Evolutionary conservation across 1,284 basidiomycete species (phyloP).

Genomic region (Thecaphora thlaspeos): DNA sequence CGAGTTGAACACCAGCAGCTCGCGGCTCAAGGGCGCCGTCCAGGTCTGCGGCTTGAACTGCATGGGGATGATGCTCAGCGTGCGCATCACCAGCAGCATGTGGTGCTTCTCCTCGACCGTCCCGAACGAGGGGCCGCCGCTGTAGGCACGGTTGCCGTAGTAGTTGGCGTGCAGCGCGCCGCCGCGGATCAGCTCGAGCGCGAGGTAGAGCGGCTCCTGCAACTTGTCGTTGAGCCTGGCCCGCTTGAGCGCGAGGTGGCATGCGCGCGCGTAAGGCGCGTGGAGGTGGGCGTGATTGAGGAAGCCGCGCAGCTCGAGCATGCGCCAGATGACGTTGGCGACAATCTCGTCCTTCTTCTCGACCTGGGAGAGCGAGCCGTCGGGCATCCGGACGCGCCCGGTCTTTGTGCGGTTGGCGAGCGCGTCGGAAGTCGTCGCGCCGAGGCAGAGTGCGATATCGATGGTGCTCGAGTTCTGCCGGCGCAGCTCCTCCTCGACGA

Average conservation of each 20-base stretch:
- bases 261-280: conserved; percentile 78
- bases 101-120: conserved; percentile 64
- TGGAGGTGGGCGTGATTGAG: conserved; percentile 82
- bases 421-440: conserved; percentile 67
- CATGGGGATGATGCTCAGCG: conserved; percentile 86
- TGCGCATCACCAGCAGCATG: conserved; percentile 93
- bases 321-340: conserved; percentile 96
- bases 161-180: conserved; percentile 91
- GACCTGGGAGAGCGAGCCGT: conserved; percentile 59
- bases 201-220: conserved; percentile 90
- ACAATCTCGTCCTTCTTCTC: conserved; percentile 99
- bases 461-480: conserved; percentile 97
- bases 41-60: conserved; percentile 68
- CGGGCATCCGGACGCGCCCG: conserved; percentile 23
- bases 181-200: conserved; percentile 81
- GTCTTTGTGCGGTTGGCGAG: conserved; percentile 48
- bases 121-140: conserved; percentile 92
- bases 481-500: conserved; percentile 90
- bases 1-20: conserved; percentile 95
- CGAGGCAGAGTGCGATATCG: conserved; percentile 90
- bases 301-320: conserved; percentile 94
- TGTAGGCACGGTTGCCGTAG: conserved; percentile 83
- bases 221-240: conserved; percentile 93
- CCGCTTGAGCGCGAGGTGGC: conserved; percentile 74
- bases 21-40: conserved; percentile 88